phyloP scores from a whole-genome alignment of 805 yeast species.

The Hanseniaspora occidentalis region DNA sequence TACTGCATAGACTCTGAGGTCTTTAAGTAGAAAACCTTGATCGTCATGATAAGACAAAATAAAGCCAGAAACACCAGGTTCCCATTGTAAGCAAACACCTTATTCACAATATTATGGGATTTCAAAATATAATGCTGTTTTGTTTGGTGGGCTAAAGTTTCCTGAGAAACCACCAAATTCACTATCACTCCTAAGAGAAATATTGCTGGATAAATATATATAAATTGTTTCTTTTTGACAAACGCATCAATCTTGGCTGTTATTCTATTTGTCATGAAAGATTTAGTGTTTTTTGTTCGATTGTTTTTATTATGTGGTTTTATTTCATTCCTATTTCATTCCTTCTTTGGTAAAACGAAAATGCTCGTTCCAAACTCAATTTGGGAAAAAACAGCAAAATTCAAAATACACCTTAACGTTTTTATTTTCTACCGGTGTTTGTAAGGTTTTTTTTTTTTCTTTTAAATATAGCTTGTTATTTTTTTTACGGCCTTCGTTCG shows the following conservation, averaged over 20 bases:
- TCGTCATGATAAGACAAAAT: constrained; percentile 12
- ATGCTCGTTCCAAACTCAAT: too few relatives aligned
- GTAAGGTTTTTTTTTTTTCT: too few relatives aligned
- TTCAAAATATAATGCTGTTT: constrained; percentile 13
- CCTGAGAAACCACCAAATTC: constrained; percentile 10
- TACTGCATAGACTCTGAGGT: neutral
- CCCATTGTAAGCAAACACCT: constrained; percentile 26
- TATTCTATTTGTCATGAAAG: too few relatives aligned
- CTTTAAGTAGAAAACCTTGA: neutral
- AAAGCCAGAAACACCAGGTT: constrained; percentile 18
- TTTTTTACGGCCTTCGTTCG: too few relatives aligned
- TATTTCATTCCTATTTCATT: too few relatives aligned
- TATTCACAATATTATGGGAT: constrained; percentile 19
- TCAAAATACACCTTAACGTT: too few relatives aligned
- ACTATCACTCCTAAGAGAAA: constrained; percentile 13
- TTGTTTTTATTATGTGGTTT: too few relatives aligned
- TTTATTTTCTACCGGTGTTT: too few relatives aligned
- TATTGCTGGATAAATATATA: constrained; percentile 11
- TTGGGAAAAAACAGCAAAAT: too few relatives aligned
- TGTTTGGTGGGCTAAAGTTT: constrained; percentile 12
- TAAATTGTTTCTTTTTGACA: neutral
- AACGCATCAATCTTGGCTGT: neutral
- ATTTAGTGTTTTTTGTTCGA: too few relatives aligned
- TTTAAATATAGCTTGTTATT: too few relatives aligned
- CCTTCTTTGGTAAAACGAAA: too few relatives aligned